Evolutionary conservation across 495 filamentous ascomycete genomes (phyloP).

Genomic region (Podospora tetraspora): DNA sequence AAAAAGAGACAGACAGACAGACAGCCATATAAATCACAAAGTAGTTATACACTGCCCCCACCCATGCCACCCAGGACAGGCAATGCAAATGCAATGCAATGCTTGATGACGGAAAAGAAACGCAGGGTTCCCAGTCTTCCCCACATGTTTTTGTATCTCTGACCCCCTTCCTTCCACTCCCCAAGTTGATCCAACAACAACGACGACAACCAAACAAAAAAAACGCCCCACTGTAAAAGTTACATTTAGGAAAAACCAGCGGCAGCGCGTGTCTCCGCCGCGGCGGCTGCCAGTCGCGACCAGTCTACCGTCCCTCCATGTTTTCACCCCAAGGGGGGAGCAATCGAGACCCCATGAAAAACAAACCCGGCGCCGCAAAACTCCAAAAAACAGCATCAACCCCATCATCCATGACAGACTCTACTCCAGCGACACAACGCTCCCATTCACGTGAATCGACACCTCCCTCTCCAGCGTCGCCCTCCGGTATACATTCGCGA

Average conservation of each 20-base stretch:
- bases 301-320: too few species aligned
- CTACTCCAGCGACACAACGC: neutral
- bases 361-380: neutral
- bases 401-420: too few species aligned
- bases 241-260: neutral
- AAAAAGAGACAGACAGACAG: neutral
- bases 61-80: neutral
- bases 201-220: neutral
- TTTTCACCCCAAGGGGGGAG: neutral
- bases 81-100: conserved; percentile 14
- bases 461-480: conserved; percentile 1
- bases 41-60: neutral
- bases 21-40: neutral
- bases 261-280: too few species aligned
- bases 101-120: neutral
- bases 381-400: neutral
- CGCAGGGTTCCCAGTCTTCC: neutral
- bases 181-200: neutral
- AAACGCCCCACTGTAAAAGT: neutral
- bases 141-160: neutral
- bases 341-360: too few species aligned
- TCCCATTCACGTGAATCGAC: neutral
- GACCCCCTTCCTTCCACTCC: conserved; percentile 7
- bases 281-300: neutral
- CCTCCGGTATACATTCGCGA: conserved; percentile 14